Conservation (phyloP, 2,329 filamentous ascomycete genomes). For the Colletotrichum camelliae region DNA sequence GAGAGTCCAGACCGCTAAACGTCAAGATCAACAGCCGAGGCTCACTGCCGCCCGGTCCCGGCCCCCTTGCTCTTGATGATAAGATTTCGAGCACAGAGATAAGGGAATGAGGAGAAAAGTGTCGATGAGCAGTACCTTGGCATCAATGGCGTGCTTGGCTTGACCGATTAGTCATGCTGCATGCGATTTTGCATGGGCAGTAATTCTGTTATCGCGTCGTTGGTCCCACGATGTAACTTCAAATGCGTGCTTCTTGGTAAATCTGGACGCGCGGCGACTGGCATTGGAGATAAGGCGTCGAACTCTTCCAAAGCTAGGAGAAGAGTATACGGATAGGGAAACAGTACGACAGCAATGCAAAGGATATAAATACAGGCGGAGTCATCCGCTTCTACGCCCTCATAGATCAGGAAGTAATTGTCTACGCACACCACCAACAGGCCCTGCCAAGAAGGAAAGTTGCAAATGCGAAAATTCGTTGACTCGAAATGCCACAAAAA, state of each 20-base stretch:
- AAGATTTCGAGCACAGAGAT: neutral
- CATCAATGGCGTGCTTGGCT: constrained; percentile 8
- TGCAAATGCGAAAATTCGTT: too few relatives aligned
- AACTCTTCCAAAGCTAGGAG: neutral
- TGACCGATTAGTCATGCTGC: neutral
- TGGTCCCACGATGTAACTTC: neutral
- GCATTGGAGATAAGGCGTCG: neutral
- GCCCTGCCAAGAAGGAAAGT: too few relatives aligned
- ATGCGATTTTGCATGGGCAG: neutral
- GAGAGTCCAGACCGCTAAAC: neutral
- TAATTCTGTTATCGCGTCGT: neutral
- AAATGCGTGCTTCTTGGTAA: neutral
- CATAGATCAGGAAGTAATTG: neutral
- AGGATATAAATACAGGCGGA: neutral
- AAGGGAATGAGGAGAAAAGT: neutral
- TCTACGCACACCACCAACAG: neutral
- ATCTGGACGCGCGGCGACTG: neutral
- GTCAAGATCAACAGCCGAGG: neutral
- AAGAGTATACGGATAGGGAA: neutral
- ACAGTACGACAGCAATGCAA: neutral
- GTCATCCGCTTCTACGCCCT: neutral
- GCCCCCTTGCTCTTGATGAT: neutral
- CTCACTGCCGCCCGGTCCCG: neutral
- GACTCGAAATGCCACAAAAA: neutral
- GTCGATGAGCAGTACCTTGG: constrained; percentile 7